Base-by-base conservation (phyloP, 345 rosid species). In the Limnanthes douglasii region DNA sequence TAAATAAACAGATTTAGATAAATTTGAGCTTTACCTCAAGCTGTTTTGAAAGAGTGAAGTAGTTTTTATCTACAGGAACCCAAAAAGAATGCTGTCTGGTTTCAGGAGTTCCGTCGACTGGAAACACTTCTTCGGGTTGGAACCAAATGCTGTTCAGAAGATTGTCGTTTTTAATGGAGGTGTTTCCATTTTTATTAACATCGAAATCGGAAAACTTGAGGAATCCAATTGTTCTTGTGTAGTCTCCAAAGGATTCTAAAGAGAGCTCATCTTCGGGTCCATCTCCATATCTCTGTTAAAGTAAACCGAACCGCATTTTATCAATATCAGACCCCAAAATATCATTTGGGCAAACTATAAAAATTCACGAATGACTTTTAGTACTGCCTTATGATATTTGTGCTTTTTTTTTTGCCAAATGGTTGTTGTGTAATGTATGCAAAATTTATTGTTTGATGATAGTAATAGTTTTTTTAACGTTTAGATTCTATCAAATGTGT, bases 101-200 rank as follows among this genome's bases (percentile, higher is more conserved):
- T 57, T 84, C 95, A 2, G 93, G 84, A 43, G 46, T 36, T 45
- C 93, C 95, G 27, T 66, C 8, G 2, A 70, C 65, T 11, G 73
- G 64, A 39, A 73, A 84, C 6, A 70, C 62, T 33, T 84, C 95
- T 56, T 84, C 93, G 3, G 81, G 85, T 47, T 78, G 94, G 39
- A 61, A 77, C 90, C 94, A 82, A 1, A 74, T 40, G 7, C 59
- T 55, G 46, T 84, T 84, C 17, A 84, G 59, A 5, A 70, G 39
- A 44, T 70, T 84, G 3, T 68, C 66, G 0, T 18, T 32, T 0
- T 43, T 15, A 17, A 42, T 44, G 16, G 9, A n/a, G n/a, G n/a
- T n/a, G n/a, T n/a, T n/a, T 8, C 2, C 21, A 13, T 34, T 26
- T 6, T 26, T 26, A 2, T 28, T 65, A n/a, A n/a, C n/a, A 43